Conservation (phyloP, 805 yeast genomes). For the Candida vaughaniae region DNA sequence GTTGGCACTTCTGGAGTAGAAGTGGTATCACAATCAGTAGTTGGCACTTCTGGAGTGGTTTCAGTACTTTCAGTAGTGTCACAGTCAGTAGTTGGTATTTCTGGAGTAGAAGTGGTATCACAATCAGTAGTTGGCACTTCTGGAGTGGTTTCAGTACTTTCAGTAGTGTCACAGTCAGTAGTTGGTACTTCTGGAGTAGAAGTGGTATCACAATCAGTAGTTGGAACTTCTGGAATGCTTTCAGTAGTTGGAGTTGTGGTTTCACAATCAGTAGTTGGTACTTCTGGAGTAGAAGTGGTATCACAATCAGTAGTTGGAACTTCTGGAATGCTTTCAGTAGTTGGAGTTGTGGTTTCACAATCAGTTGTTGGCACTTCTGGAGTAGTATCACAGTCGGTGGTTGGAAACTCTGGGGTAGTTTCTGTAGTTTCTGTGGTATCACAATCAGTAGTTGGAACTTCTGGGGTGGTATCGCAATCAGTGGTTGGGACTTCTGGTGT, state of each 20-base stretch:
- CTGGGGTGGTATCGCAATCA: too few relatives aligned
- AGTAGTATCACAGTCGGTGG: not conserved
- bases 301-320: not conserved
- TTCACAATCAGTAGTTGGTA: not conserved
- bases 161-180: not conserved
- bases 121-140: constrained; percentile 3
- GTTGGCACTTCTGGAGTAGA: constrained; percentile 6
- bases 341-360: not conserved
- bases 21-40: constrained; percentile 9
- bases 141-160: not conserved
- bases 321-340: not conserved
- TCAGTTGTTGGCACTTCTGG: not conserved
- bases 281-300: not conserved
- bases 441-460: not conserved
- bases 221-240: constrained; percentile 1
- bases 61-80: not conserved
- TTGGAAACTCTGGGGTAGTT: not conserved
- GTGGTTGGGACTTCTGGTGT: not conserved
- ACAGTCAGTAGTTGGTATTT: too few relatives aligned
- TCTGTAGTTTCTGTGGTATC: constrained; percentile 1
- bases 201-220: constrained; percentile 9
- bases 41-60: not conserved
- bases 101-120: constrained; percentile 9
- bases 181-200: constrained; percentile 6
- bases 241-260: not conserved